A percentile compares a stretch with the other conserved stretches of the same genome.
Conservation (phyloP, 805 yeast genomes). For the Crinitomyces ghanaensis region DNA sequence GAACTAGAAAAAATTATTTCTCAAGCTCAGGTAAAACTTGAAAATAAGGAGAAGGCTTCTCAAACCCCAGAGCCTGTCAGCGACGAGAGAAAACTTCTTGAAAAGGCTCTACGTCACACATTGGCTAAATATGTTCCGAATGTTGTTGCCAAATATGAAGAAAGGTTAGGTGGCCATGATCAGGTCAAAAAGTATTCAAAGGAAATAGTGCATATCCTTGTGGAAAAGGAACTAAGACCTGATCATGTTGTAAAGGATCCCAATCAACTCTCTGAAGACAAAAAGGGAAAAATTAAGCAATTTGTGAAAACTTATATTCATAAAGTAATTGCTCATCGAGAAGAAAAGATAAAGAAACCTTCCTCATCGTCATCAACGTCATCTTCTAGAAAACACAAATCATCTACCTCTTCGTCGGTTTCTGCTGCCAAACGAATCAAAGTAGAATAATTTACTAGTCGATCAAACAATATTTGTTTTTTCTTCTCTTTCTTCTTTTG, state of each 20-base stretch:
- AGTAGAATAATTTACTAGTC: no score
- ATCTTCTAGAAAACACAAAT: no score
- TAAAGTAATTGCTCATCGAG: slow-evolving; percentile 11
- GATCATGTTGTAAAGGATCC: slow-evolving; percentile 30
- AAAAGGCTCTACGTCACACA: slow-evolving; percentile 12
- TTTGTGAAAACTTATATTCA: slow-evolving; percentile 34
- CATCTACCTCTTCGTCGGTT: no score
- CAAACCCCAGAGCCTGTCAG: slow-evolving; percentile 3
- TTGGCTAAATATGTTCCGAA: slow-evolving; percentile 78
- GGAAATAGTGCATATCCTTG: slow-evolving; percentile 59
- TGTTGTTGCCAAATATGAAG: slow-evolving; percentile 52
- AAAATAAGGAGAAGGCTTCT: slow-evolving; percentile 3
- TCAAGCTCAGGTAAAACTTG: slow-evolving; percentile 24
- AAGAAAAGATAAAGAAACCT: no score
- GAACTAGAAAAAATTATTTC: slow-evolving; percentile 31
- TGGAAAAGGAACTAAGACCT: slow-evolving; percentile 51
- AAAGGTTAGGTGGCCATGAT: slow-evolving; percentile 53
- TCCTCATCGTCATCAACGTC: no score
- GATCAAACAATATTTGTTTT: no score
- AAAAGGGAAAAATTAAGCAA: slow-evolving; percentile 54
- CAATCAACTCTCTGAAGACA: slow-evolving; percentile 46
- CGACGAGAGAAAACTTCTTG: slow-evolving; percentile 16
- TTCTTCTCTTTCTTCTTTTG: no score
- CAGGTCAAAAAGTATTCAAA: slow-evolving; percentile 65
- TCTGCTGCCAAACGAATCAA: no score